Evolutionary conservation across 331 rosid genomes (phyloP), one percentile per base, ranked within the genome.

Genomic region (Prunus yedoensis): DNA sequence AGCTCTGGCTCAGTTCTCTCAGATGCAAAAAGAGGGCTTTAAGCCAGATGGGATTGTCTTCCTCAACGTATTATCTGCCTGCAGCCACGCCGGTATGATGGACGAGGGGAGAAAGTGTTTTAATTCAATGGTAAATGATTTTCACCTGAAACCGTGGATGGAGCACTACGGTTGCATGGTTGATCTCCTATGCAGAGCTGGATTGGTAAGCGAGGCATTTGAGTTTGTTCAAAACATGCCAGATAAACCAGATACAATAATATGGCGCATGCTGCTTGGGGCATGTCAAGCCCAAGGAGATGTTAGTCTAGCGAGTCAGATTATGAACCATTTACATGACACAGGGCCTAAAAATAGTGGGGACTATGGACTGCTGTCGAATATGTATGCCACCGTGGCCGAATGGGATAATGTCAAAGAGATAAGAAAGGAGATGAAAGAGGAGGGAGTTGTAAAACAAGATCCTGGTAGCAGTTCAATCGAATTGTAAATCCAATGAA

Each of bases 101-200:
- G 57, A 17, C 3, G 77, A 59, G 69, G 77, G 68, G n/a, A 41
- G 13, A 27, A 73, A 73, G 28, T 73, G 58, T 60, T 73, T 73
- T 47, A 25, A 60, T 27, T 59, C 77, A 41, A 73, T 73, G 77
- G 50, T 58, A 41, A 43, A 23, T 3, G 68, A 73, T 25, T 73
- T 23, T 49, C 45, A 4, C 27, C 60, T 73, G 17, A 46, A 73
- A 27, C 77, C 69, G 1, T 11, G 17, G 68, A 73, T 59, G 46
- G 69, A 60, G 28, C 77, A 73, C n/a, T 73, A 27, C 17, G 77
- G 77, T 73, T 73, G 77, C 50, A 45, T 73, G 53, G 68, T 73
- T 46, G 77, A 73, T 73, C 38, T 73, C 2, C 68, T 73, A 10
- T 73, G 77, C 20, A 58, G 69, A 73, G 68, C 43, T 43, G 77